phyloP scores from a whole-genome alignment of 768 basidiomycete species.

The Crepidotus variabilis region DNA sequence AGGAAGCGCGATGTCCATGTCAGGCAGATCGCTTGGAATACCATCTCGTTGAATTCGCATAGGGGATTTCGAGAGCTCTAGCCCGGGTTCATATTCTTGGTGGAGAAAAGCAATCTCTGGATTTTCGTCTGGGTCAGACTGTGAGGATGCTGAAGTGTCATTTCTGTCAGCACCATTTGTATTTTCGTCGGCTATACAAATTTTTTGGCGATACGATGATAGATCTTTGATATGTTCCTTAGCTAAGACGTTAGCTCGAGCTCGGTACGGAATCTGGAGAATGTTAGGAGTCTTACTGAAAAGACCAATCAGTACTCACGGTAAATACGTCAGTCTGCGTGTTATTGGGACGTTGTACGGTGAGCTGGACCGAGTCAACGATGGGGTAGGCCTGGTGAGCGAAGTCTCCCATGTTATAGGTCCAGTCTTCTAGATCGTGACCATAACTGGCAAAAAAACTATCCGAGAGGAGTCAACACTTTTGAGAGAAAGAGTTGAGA shows the following conservation, averaged over 20 bases:
- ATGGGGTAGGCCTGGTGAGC: constrained; percentile 51
- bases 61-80: background rate
- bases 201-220: constrained; percentile 45
- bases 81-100: background rate
- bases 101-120: background rate
- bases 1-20: constrained; percentile 41
- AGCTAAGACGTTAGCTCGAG: constrained; percentile 25
- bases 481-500: background rate
- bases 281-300: no score
- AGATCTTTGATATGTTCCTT: constrained; percentile 45
- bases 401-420: constrained; percentile 49
- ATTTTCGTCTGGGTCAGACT: no score
- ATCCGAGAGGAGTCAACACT: background rate
- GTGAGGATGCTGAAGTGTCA: no score
- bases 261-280: constrained; percentile 52
- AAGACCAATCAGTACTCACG: constrained; percentile 26
- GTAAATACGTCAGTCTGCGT: constrained; percentile 38
- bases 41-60: background rate
- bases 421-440: constrained; percentile 33
- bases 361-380: constrained; percentile 44
- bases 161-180: constrained; percentile 46
- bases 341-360: constrained; percentile 40
- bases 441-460: constrained; percentile 47
- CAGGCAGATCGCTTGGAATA: constrained; percentile 22
- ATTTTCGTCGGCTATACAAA: constrained; percentile 42